phyloP scores from a whole-genome alignment of 768 basidiomycete species.

The Pleurotus platypus region DNA sequence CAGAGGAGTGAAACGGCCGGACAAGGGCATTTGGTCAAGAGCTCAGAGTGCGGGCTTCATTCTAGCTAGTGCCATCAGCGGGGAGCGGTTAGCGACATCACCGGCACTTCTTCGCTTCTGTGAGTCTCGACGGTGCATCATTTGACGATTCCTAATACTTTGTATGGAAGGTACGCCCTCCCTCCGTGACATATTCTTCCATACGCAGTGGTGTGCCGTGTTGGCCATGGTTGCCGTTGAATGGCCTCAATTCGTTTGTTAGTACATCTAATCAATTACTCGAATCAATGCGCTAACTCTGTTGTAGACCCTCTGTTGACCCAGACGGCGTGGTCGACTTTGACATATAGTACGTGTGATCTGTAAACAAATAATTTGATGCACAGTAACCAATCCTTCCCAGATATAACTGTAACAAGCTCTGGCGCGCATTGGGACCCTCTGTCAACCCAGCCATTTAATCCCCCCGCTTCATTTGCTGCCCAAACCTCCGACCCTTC shows the following conservation, averaged over 20 bases:
- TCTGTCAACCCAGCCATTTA: slow-evolving; percentile 49
- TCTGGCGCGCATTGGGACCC: slow-evolving; percentile 55
- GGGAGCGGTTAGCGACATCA: slow-evolving; percentile 80
- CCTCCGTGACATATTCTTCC: slow-evolving; percentile 86
- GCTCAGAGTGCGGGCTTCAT: slow-evolving; percentile 85
- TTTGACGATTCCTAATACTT: slow-evolving; percentile 1
- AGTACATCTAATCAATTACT: slow-evolving; percentile 22
- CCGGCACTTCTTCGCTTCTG: slow-evolving; percentile 89
- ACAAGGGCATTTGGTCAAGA: slow-evolving; percentile 62
- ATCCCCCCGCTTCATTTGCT: slow-evolving; percentile 67
- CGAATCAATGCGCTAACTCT: slow-evolving; percentile 7
- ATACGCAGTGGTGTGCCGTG: slow-evolving; percentile 89
- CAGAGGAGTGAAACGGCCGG: slow-evolving; percentile 59
- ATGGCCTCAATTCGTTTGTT: slow-evolving; percentile 92
- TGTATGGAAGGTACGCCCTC: slow-evolving; percentile 78
- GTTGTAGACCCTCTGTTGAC: slow-evolving; percentile 80
- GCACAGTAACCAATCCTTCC: neutral
- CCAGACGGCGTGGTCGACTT: slow-evolving; percentile 85
- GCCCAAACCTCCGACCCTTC: slow-evolving; percentile 66
- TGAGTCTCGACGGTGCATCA: slow-evolving; percentile 33
- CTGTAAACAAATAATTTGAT: too few species aligned
- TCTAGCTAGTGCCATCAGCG: slow-evolving; percentile 89
- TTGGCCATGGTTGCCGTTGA: slow-evolving; percentile 92
- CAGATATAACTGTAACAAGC: slow-evolving; percentile 70
- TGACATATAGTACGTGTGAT: slow-evolving; percentile 59